A percentile compares a stretch with the other conserved stretches of the same genome.
These are phyloP conservation scores for Drosera capensis DNA, from an alignment of 148 eudicot species.

Conservation along the genomic window DNA sequence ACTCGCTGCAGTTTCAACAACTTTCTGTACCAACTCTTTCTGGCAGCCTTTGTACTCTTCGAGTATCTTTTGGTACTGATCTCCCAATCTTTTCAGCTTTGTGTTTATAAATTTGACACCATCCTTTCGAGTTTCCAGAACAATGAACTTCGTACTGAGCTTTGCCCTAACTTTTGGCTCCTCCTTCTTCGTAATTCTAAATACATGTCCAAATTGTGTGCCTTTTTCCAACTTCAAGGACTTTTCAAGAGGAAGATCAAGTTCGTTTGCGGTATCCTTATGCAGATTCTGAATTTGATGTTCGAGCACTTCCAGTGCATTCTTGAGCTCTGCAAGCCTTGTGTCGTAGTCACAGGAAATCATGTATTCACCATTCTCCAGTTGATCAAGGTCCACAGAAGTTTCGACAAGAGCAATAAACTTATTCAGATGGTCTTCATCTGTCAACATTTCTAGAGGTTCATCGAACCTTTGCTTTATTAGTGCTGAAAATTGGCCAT, in stretches of 20 bases:
- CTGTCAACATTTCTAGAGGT: conserved; percentile 46
- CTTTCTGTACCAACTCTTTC: conserved; percentile 71
- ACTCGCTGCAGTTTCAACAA: conserved; percentile 64
- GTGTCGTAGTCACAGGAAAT: conserved; percentile 76
- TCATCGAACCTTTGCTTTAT: conserved; percentile 63
- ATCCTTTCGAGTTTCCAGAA: conserved; percentile 94
- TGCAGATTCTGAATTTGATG: conserved; percentile 60
- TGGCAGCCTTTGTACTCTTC: conserved; percentile 78
- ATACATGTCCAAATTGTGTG: conserved; percentile 95
- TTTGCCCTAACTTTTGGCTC: conserved; percentile 89
- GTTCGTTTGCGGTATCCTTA: conserved; percentile 59
- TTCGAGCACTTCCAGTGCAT: conserved; percentile 64
- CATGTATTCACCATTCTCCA: conserved; percentile 95
- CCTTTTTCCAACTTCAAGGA: conserved; percentile 81
- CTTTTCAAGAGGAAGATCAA: conserved; percentile 78
- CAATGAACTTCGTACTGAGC: conserved; percentile 74
- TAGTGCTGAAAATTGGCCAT: conserved; percentile 60
- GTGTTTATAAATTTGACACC: conserved; percentile 90
- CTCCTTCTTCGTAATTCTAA: conserved; percentile 95
- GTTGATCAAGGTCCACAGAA: conserved; percentile 92
- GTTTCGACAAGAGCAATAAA: conserved; percentile 84
- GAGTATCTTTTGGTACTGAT: conserved; percentile 62
- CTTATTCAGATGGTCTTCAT: conserved; percentile 73
- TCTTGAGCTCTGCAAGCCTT: conserved; percentile 46
- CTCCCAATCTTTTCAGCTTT: conserved; percentile 80